Conservation (phyloP, 768 basidiomycete species). For the Rhizopogon salebrosus region DNA sequence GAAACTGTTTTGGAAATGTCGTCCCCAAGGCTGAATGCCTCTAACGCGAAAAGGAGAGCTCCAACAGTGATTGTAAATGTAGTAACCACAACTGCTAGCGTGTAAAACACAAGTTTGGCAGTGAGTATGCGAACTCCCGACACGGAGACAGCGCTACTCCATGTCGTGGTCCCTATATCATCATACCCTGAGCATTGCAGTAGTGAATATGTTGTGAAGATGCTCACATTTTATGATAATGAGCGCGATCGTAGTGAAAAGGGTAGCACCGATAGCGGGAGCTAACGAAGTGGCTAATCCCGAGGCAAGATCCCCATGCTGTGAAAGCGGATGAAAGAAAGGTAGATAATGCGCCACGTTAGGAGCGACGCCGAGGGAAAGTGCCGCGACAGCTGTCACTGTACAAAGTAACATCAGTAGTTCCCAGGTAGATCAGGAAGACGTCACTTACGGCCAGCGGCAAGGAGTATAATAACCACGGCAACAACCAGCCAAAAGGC, state of each 20-base stretch:
- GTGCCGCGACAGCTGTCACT: slow-evolving; percentile 71
- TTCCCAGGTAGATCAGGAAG: neutral
- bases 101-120: slow-evolving; percentile 61
- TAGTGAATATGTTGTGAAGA: neutral
- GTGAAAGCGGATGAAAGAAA: slow-evolving; percentile 53
- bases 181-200: neutral
- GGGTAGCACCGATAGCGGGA: slow-evolving; percentile 54
- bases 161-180: slow-evolving; percentile 42
- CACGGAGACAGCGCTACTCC: slow-evolving; percentile 56
- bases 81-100: slow-evolving; percentile 47
- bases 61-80: slow-evolving; percentile 65
- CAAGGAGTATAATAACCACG: slow-evolving; percentile 47
- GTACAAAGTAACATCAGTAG: slow-evolving; percentile 5
- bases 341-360: slow-evolving; percentile 67
- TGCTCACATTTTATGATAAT: slow-evolving; percentile 51
- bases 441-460: slow-evolving; percentile 50
- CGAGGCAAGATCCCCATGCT: slow-evolving; percentile 44
- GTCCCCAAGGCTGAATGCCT: slow-evolving; percentile 42
- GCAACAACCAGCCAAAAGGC: slow-evolving; percentile 57
- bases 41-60: slow-evolving; percentile 63
- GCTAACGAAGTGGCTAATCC: slow-evolving; percentile 66
- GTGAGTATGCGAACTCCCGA: slow-evolving; percentile 52
- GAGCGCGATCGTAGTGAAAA: slow-evolving; percentile 56
- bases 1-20: slow-evolving; percentile 46
- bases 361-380: slow-evolving; percentile 65